A percentile compares a stretch with the other conserved stretches of the same genome.
These are phyloP conservation scores for Jackrogersella multiformis DNA, from an alignment of 495 filamentous ascomycete genomes.

Conservation along the genomic window DNA sequence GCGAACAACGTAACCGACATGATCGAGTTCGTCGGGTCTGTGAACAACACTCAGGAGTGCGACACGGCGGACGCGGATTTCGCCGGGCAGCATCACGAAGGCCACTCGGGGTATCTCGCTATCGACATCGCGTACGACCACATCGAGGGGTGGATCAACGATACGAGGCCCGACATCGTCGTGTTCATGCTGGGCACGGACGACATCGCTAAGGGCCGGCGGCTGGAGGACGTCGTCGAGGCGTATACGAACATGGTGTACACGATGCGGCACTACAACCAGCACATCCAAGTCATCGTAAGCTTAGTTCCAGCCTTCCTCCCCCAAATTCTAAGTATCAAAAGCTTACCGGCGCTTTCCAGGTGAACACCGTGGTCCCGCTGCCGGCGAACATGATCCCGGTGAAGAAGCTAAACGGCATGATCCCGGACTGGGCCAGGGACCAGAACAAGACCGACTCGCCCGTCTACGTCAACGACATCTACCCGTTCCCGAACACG, in stretches of 20 bases:
- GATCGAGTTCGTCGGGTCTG: conserved; percentile 54
- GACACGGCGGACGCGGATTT: conserved; percentile 44
- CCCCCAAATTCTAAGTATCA: too few species aligned
- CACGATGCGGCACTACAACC: conserved; percentile 48
- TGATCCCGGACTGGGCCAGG: conserved; percentile 50
- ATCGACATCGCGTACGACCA: conserved; percentile 57
- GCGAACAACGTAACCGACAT: conserved; percentile 37
- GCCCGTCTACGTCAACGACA: conserved; percentile 53
- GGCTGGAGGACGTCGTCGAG: conserved; percentile 47
- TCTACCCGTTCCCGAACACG: conserved; percentile 46
- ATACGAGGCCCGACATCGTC: conserved; percentile 52
- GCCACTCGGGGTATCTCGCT: conserved; percentile 55
- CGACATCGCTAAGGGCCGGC: conserved; percentile 46
- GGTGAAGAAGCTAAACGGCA: conserved; percentile 46
- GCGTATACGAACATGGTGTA: conserved; percentile 52
- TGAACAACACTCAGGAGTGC: conserved; percentile 52
- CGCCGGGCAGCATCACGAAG: conserved; percentile 51
- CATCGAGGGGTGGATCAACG: conserved; percentile 50
- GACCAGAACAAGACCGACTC: conserved; percentile 46
- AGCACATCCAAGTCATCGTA: conserved; percentile 53
- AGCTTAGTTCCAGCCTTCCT: background rate
- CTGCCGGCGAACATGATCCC: conserved; percentile 36
- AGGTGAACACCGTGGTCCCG: conserved; percentile 51
- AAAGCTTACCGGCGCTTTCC: background rate
- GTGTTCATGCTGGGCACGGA: conserved; percentile 59